Base-by-base conservation (phyloP, 768 basidiomycete species). In the Amanita pallidorosea region DNA sequence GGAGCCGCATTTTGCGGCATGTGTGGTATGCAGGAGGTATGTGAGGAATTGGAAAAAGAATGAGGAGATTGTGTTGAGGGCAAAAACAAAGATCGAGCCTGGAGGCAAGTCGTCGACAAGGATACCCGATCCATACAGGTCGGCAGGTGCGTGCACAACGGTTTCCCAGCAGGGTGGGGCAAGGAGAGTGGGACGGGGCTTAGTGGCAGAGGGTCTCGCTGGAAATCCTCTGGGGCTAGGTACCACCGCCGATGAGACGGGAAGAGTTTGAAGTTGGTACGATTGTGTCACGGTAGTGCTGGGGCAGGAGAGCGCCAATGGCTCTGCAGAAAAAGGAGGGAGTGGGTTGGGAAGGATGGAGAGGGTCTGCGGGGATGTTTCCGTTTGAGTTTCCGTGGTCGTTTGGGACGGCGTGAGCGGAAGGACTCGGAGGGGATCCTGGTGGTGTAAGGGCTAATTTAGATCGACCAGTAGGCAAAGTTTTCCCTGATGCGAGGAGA, bases 11-110 rank as follows among this genome's bases (percentile, higher is more conserved):
- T 93, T 94, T 54, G 86, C 89, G 0, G 96, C 91, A 61, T 98
- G 94, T 1, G 92, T 85, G 11, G 83, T 83, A 67, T 88, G 86
- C 2, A 98, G 81, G 58, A 97, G 82, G 60, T 92, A 96, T 1
- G 94, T 96, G 68, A 99, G 77, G 53, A 87, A 94, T 68, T 97
- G 93, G 85, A 99, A 98, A 69, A 93, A 91, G 69, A 87, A 87
- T 6, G 91, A 94, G 52, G 89, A 82, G 69, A 93, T 77, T 50
- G 85, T 63, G 65, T 89, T 91, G 68, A 80, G 71, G 55, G 80
- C 59, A 67, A 92, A 94, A n/a, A 81, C 64, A 65, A 79, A 66
- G 58, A 80, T 62, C 3, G 85, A 83, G 47, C 93, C 93, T 0
- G 89, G 79, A 0, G 93, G 91, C 37, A 98, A 81, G 52, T 93